Conservation (phyloP, 805 yeast genomes). For the Ogataea parapolymorpha region DNA sequence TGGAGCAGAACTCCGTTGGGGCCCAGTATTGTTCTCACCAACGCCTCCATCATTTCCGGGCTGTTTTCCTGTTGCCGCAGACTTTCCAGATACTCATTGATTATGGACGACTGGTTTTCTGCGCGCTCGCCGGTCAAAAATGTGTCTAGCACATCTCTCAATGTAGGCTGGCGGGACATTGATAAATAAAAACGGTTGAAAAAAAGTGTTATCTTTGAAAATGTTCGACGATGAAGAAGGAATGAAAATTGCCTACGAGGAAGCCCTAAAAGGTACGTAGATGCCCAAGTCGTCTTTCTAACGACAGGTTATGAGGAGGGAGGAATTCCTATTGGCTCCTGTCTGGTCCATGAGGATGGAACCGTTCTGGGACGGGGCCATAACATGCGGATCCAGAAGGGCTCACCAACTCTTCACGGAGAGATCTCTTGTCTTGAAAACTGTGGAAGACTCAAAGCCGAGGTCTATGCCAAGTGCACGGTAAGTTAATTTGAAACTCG, state of each 20-base stretch:
- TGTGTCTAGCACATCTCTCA: conserved; percentile 5
- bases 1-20: conserved; percentile 10
- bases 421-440: conserved; percentile 87
- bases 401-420: conserved; percentile 84
- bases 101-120: conserved; percentile 1
- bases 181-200: not conserved
- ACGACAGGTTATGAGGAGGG: conserved; percentile 65
- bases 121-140: conserved; percentile 5
- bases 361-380: conserved; percentile 84
- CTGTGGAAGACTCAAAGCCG: conserved; percentile 85
- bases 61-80: conserved; percentile 6
- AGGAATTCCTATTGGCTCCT: conserved; percentile 91
- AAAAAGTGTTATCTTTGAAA: not conserved
- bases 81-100: conserved; percentile 8
- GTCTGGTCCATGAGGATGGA: conserved; percentile 71
- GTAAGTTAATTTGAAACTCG: conserved; percentile 20
- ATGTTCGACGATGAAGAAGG: conserved; percentile 64
- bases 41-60: conserved; percentile 10
- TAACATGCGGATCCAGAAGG: conserved; percentile 83
- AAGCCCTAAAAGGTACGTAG: conserved; percentile 56
- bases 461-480: conserved; percentile 77
- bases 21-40: conserved; percentile 10
- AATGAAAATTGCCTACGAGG: conserved; percentile 65
- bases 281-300: not conserved
- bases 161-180: conserved; percentile 9